Evolutionary conservation across 1,284 basidiomycete genomes (phyloP), one percentile per base, ranked within the genome.

Genomic region (Ceratobasidium sp.): DNA sequence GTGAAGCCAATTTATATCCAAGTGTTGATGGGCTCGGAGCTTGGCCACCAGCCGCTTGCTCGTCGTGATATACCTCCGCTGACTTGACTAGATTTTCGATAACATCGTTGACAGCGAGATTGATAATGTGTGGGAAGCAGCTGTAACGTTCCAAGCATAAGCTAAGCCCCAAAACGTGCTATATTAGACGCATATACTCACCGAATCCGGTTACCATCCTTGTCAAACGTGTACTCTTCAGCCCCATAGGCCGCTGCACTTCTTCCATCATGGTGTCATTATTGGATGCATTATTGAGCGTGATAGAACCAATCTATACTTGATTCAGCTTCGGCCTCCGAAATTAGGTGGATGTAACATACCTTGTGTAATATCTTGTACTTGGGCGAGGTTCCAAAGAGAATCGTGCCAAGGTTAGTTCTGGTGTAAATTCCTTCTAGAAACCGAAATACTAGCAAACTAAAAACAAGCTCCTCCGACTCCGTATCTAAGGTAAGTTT

Each of bases 201-300:
- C 71, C 57, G 41, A n/a, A 62, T 60, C 2, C 48, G 57, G 59
- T 74, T 74, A 3, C 60, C 71, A n/a, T 74, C 20, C 30, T 35
- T 27, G 57, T 64, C 44, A 38, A 74, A 74, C 6, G 3, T 30
- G 44, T 60, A 38, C 6, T 44, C 71, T 27, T 23, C 55, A n/a
- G 16, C 35, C 3, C 10, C 59, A 74, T 64, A 20, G 3, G 16
- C 8, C 12, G 3, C 23, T 74, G 23, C 20, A 74, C 4, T n/a
- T 23, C 16, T 44, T 48, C 41, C 71, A 74, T 74, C 57, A 74
- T 62, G 5, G 38, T 74, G 52, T 74, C 57, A 27, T 74, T 74
- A 48, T 74, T 74, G 1, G 57, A 62, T n/a, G 71, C 71, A 74
- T 74, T 74, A n/a, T 62, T 57, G 1, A 65, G 27, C 8, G 57